phyloP scores from a whole-genome alignment of 31 red algal species.

The Asparagopsis taxiformis region DNA sequence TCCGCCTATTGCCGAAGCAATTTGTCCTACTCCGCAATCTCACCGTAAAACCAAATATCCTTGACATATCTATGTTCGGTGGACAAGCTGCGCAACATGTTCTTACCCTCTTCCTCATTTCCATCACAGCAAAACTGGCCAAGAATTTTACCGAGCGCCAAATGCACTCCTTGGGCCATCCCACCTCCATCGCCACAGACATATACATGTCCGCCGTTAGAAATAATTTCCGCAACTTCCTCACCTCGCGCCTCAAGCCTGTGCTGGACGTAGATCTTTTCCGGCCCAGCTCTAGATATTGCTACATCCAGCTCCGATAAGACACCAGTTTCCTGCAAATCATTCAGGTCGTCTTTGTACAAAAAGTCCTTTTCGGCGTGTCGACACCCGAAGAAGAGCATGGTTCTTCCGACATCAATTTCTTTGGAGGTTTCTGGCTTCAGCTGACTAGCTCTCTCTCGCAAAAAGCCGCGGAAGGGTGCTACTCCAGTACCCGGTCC shows the following conservation, averaged over 20 bases:
- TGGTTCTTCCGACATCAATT: conserved; percentile 24
- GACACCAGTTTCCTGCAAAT: conserved; percentile 28
- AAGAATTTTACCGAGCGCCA: conserved; percentile 54
- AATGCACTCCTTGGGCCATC: conserved; percentile 82
- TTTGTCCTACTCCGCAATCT: conserved; percentile 1
- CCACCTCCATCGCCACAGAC: conserved; percentile 87
- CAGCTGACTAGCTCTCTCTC: conserved; percentile 28
- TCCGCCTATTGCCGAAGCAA: too few species aligned
- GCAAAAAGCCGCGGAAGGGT: conserved; percentile 86
- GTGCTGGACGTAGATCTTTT: conserved; percentile 72
- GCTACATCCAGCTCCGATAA: conserved; percentile 53
- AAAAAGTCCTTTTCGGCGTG: conserved; percentile 64
- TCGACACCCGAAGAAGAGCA: conserved; percentile 85
- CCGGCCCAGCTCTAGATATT: conserved; percentile 50
- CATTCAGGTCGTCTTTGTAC: conserved; percentile 60
- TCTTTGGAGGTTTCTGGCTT: background rate
- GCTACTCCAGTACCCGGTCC: conserved; percentile 90
- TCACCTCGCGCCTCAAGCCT: conserved; percentile 17
- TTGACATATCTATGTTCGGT: conserved; percentile 61
- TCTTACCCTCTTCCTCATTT: conserved; percentile 41
- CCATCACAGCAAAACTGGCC: conserved; percentile 41
- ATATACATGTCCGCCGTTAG: conserved; percentile 51
- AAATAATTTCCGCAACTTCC: conserved; percentile 51
- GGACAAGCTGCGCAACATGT: conserved; percentile 37
- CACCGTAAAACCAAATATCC: conserved; percentile 83